Evolutionary conservation across 352 stramenopile genomes (phyloP), one percentile per base, ranked within the genome.

Genomic region (Globisporangium canariense): DNA sequence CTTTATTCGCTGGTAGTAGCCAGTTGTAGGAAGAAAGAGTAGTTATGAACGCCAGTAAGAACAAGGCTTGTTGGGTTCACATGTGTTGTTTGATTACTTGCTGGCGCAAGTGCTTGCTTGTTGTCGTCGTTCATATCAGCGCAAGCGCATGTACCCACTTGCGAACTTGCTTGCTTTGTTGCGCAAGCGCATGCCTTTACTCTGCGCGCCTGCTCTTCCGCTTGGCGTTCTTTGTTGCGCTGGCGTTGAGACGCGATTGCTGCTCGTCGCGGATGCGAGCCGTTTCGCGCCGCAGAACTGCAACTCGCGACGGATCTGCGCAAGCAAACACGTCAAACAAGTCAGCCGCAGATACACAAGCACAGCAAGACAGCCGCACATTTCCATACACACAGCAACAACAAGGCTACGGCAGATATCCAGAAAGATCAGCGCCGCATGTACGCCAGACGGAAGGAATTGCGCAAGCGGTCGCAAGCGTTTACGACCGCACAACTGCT

Each of bases 191-290:
- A 20, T 0, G 34, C 3, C 20, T 41, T 45, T 46, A 58, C 14
- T 58, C 32, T 2, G 32, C 52, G 52, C 32, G 52, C 32, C 28
- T 67, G 18, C 59, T 38, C 5, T 59, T 45, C 30, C 41, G n/a
- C 50, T 64, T 60, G 67, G 51, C 18, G 43, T 9, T 79, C 41
- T 66, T 75, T 61, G 68, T 75, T 61, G 68, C 43, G 54, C 53
- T 2, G n/a, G 40, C 20, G 9, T 7, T 20, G 18, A 85, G 67
- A 2, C 65, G 66, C 60, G 73, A 60, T 46, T 90, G 83, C 70
- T 91, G 83, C 60, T 77, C 62, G 20, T 76, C 58, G 22, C 83
- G 78, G 57, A 91, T 72, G 38, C 79, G 81, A 14, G 76, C 70
- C n/a, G 77, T 76, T 71, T 90, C 80, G 63, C 68, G 74, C 40